These are phyloP conservation scores for Diplodia sapinea DNA, from an alignment of 2,329 filamentous ascomycete genomes.

Conservation along the genomic window DNA sequence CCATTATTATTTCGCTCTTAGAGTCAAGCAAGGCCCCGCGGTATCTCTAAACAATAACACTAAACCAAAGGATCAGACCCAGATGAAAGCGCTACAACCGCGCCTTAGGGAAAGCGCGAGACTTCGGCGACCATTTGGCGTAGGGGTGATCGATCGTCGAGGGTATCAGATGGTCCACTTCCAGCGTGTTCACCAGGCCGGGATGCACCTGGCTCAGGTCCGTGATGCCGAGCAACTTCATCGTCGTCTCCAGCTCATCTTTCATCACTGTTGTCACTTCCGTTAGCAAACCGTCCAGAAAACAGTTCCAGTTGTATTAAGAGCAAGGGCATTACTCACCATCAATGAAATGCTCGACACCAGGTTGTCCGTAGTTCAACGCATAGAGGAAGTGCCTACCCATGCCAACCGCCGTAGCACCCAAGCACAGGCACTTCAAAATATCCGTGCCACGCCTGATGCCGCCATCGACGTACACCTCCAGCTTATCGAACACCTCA, in stretches of 20 bases:
- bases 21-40: not conserved
- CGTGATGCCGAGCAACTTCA: slow-evolving; percentile 69
- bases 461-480: slow-evolving; percentile 49
- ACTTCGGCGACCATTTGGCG: slow-evolving; percentile 29
- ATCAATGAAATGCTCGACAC: slow-evolving; percentile 46
- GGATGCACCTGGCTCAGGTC: slow-evolving; percentile 66
- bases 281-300: not conserved
- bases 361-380: slow-evolving; percentile 46
- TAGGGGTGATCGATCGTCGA: slow-evolving; percentile 31
- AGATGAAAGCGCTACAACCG: not conserved
- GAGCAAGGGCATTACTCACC: slow-evolving; percentile 38
- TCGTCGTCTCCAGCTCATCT: slow-evolving; percentile 69
- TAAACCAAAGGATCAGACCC: not conserved
- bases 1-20: not conserved
- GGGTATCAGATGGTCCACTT: slow-evolving; percentile 38
- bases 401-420: slow-evolving; percentile 48
- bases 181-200: slow-evolving; percentile 62
- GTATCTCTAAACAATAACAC: not conserved
- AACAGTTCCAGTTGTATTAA: not conserved
- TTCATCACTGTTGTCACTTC: slow-evolving; percentile 42
- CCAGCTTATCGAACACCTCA: slow-evolving; percentile 44
- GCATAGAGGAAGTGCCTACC: slow-evolving; percentile 49
- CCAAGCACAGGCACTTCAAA: slow-evolving; percentile 48
- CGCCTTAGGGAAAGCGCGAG: slow-evolving; percentile 17
- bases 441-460: slow-evolving; percentile 48